A percentile compares a stretch with the other conserved stretches of the same genome.
Evolutionary conservation across 1,284 basidiomycete species (phyloP).

Genomic region (Ustilago cynodontis): DNA sequence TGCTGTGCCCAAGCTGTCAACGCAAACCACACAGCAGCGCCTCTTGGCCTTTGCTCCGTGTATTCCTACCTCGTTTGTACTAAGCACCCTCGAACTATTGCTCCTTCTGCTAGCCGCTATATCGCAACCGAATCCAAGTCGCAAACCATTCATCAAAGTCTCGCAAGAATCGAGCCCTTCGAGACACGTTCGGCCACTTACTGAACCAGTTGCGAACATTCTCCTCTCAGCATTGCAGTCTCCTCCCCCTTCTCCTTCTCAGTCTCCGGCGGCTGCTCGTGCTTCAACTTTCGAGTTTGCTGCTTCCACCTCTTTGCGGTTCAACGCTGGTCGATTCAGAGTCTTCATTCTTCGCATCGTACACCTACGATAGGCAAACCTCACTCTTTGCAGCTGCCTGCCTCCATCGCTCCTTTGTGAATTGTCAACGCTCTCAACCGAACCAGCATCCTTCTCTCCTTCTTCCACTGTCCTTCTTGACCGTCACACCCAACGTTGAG

Average conservation of each 20-base stretch:
- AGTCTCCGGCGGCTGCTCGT: not conserved
- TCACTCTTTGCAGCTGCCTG: not conserved
- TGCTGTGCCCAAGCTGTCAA: constrained; percentile 1
- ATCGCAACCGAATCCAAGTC: not conserved
- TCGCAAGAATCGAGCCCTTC: not conserved
- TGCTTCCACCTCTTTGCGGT: not conserved
- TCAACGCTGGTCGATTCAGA: not conserved
- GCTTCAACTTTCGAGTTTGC: not conserved
- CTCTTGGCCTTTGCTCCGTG: not conserved
- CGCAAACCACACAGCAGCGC: not conserved
- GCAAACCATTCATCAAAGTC: constrained; percentile 4
- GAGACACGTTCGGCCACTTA: constrained; percentile 4
- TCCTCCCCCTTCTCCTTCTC: not conserved
- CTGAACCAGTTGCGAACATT: not conserved
- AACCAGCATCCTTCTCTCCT: not conserved
- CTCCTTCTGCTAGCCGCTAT: not conserved
- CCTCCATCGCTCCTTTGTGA: not conserved
- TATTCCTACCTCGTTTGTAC: not conserved
- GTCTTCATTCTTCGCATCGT: not conserved
- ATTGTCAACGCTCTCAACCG: not conserved
- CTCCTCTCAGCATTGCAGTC: not conserved
- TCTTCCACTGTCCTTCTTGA: not conserved
- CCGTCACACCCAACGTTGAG: not conserved
- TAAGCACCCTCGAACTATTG: not conserved
- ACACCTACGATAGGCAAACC: not conserved